Conservation (phyloP, 768 basidiomycete species). For the Mycena olivaceomarginata region DNA sequence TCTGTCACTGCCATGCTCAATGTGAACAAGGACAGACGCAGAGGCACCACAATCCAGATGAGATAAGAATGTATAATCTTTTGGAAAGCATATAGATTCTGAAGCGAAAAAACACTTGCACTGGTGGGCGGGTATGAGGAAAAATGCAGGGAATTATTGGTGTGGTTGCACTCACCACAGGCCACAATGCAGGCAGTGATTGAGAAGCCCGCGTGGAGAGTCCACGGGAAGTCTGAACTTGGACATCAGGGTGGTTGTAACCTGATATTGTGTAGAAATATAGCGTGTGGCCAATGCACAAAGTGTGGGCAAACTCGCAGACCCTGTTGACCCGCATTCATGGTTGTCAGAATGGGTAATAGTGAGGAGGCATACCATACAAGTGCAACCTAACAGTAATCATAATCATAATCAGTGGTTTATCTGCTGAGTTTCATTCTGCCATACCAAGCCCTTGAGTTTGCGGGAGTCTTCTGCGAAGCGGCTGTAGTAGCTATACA, state of each 20-base stretch:
- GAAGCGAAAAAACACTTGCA: constrained; percentile 25
- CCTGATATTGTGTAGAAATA: too few species aligned
- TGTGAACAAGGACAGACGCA: background rate
- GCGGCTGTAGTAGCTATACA: background rate
- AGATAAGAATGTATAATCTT: constrained; percentile 19
- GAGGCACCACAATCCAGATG: background rate
- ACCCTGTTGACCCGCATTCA: too few species aligned
- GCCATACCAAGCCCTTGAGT: background rate
- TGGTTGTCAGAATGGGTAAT: too few species aligned
- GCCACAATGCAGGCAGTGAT: constrained; percentile 11
- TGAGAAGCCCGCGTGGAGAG: background rate
- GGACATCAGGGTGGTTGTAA: too few species aligned
- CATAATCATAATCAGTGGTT: background rate
- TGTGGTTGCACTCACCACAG: background rate
- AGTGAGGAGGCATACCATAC: background rate
- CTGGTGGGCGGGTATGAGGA: constrained; percentile 9
- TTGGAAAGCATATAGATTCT: constrained; percentile 20
- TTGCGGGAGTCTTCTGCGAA: background rate
- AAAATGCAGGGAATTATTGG: too few species aligned
- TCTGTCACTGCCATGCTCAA: background rate
- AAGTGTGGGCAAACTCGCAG: too few species aligned
- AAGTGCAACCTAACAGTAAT: background rate
- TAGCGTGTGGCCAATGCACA: too few species aligned
- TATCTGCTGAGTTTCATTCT: background rate
- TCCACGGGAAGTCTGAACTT: background rate